Conservation (phyloP, 1,284 basidiomycete species). For the Macrocystidia cucumis region DNA sequence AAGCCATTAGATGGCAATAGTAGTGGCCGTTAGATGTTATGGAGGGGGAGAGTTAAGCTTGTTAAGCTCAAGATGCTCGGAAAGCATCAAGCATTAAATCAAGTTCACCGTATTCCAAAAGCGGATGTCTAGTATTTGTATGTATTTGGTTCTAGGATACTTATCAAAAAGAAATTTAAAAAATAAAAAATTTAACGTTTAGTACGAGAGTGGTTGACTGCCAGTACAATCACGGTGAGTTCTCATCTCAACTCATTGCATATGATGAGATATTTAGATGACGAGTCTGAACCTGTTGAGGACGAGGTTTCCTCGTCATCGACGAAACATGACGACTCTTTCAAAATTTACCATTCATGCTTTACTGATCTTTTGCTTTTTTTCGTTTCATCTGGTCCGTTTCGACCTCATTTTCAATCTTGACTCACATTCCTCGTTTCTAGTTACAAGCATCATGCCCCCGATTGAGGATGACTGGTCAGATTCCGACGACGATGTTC, state of each 20-base stretch:
- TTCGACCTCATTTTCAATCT: constrained; percentile 11
- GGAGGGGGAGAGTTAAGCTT: no score
- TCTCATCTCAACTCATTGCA: constrained; percentile 7
- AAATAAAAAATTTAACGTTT: no score
- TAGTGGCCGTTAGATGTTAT: constrained; percentile 11
- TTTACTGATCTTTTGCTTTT: constrained; percentile 56
- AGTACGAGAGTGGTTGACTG: no score
- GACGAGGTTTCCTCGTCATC: constrained; percentile 56
- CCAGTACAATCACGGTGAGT: no score
- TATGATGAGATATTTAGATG: constrained; percentile 76
- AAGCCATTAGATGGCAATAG: constrained; percentile 18
- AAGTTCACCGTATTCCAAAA: no score
- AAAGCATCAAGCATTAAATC: no score
- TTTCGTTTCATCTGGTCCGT: constrained; percentile 14
- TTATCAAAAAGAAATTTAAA: constrained; percentile 16
- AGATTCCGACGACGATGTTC: constrained; percentile 61
- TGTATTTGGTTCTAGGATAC: no score
- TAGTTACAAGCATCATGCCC: constrained; percentile 22
- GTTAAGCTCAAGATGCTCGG: no score
- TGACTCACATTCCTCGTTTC: constrained; percentile 14
- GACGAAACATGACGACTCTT: constrained; percentile 55
- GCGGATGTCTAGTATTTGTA: no score
- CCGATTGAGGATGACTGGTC: constrained; percentile 58
- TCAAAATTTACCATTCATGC: constrained; percentile 82
- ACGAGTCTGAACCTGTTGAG: constrained; percentile 71